Percentiles rank a stretch among this genome's conserved stretches.
phyloP scores from a whole-genome alignment of 495 filamentous ascomycete genomes.

The Aspergillus egyptiacus region DNA sequence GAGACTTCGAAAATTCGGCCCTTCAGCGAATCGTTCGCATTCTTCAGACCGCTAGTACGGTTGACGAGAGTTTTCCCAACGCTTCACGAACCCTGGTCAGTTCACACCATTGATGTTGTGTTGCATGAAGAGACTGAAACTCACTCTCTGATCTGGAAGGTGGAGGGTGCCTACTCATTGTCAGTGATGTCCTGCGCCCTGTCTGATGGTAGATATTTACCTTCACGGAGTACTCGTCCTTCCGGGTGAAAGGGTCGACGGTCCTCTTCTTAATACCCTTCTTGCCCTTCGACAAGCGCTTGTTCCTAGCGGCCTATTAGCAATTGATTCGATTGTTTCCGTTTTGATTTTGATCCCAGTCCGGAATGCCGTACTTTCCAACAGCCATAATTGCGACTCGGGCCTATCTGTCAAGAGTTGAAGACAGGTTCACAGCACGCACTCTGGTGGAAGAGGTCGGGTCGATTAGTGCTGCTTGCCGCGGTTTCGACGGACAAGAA shows the following conservation, averaged over 20 bases:
- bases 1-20: constrained; percentile 98
- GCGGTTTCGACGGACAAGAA: constrained; percentile 32
- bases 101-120: constrained; percentile 2
- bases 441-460: constrained; percentile 35
- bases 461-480: constrained; percentile 29
- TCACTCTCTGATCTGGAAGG: constrained; percentile 95
- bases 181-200: constrained; percentile 20
- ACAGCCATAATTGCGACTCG: constrained; percentile 78
- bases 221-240: constrained; percentile 99
- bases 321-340: constrained; percentile 10
- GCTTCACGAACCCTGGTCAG: constrained; percentile 44
- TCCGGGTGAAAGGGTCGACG: constrained; percentile 92
- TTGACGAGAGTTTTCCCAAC: constrained; percentile 99
- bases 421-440: constrained; percentile 44
- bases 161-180: constrained; percentile 71
- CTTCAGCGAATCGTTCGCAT: constrained; percentile 98
- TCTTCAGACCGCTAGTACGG: constrained; percentile 98
- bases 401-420: constrained; percentile 36
- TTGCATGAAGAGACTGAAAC: constrained; percentile 23
- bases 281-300: constrained; percentile 99
- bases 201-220: constrained; percentile 39
- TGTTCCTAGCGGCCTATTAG: constrained; percentile 67
- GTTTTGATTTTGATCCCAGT: not conserved
- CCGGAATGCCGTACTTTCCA: constrained; percentile 67
- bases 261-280: constrained; percentile 99